phyloP scores from a whole-genome alignment of 148 eudicot genomes.

The Rhododendron simsii region DNA sequence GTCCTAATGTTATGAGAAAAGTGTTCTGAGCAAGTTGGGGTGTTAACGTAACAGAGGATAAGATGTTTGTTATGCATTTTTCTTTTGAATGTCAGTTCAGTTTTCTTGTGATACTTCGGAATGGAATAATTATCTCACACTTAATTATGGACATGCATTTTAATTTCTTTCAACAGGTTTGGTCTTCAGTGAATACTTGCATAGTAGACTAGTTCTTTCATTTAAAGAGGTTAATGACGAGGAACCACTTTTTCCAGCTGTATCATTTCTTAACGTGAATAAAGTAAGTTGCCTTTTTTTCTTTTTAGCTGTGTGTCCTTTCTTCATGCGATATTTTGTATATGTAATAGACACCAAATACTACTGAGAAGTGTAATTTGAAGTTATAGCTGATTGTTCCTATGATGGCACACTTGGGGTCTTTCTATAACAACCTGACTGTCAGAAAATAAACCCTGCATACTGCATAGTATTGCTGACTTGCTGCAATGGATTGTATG shows the following conservation, averaged over 20 bases:
- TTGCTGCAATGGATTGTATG: slow-evolving; percentile 48
- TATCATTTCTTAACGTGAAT: slow-evolving; percentile 50
- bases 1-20: neutral
- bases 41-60: neutral
- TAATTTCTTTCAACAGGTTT: slow-evolving; percentile 42
- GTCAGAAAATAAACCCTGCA: neutral
- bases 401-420: neutral
- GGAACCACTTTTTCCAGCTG: slow-evolving; percentile 89
- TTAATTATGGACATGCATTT: neutral
- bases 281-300: slow-evolving; percentile 39
- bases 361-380: neutral
- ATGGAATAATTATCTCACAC: no score
- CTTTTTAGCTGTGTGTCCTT: neutral
- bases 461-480: neutral
- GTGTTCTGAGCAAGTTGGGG: neutral
- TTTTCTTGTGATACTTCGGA: no score
- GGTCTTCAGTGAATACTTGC: slow-evolving; percentile 88
- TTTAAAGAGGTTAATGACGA: slow-evolving; percentile 84
- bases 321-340: no score
- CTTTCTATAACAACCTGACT: neutral
- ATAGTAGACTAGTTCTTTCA: slow-evolving; percentile 82
- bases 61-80: no score
- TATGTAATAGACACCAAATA: neutral
- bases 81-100: no score
- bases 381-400: neutral